Base-by-base conservation (phyloP, 2,329 filamentous ascomycete genomes). In the Didymella pinodella region DNA sequence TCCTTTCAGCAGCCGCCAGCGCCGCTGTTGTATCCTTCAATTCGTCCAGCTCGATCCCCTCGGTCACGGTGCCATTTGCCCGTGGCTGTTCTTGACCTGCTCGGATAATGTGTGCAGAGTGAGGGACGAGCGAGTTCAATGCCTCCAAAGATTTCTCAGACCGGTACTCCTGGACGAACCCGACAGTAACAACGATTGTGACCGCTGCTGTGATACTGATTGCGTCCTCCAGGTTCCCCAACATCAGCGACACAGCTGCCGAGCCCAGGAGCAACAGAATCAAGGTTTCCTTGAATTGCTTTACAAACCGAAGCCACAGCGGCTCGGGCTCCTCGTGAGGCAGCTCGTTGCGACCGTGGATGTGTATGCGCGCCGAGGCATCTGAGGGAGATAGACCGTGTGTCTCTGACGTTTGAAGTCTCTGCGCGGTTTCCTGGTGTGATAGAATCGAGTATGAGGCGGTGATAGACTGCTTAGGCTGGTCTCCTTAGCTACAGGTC, bases 111-210 rank as follows among this genome's bases (percentile, higher is more conserved):
- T 99, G 93, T 29, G 96, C 95, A 75, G 93, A 92, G 75, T 98
- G 96, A 28, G 95, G 96, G 0, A 99, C 94, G 26, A 99, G 82
- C 69, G 95, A 92, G 73, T 91, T 97, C 67, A 99, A 82, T 20
- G 95, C 95, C 78, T 99, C 95, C 65, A 99, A 88, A 2, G 94
- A 98, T 78, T 99, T 96, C 76, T 99, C 95, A 7, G 95, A 98
- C 59, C 95, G 86, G 77, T 99, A 99, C 79, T 99, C 95, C 75
- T 99, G 95, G 51, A 98, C 88, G 69, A 99, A 99, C 2, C 94
- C 95, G 41, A 99, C 95, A 0, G 90, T 90, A 25, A 99, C 93
- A 6, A 99, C 95, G 68, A 99, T 99, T 26, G 93, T 97, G 22
- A 99, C 95, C 2, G 95, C 95, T 31, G 97, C 88, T 0, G 94